These are phyloP conservation scores for Phytopythium vexans DNA, from an alignment of 352 stramenopile species.

Conservation along the genomic window DNA sequence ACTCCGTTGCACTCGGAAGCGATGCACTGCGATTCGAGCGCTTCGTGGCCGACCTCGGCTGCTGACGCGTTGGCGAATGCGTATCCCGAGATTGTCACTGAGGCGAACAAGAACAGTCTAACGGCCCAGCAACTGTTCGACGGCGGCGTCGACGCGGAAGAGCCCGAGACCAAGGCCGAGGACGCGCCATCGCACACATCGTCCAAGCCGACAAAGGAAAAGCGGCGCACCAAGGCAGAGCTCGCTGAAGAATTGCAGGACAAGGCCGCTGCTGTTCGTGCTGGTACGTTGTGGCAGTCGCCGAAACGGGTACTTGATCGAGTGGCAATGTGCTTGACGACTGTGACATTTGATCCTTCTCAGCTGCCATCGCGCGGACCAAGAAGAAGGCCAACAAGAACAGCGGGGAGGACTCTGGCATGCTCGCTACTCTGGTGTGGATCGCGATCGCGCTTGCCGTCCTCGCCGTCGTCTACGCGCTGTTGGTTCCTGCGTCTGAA, in stretches of 20 bases:
- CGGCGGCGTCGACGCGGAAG: conserved; percentile 56
- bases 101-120: conserved; percentile 54
- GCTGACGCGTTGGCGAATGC: conserved; percentile 36
- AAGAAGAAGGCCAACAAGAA: conserved; percentile 66
- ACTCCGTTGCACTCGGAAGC: conserved; percentile 70
- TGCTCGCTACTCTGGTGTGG: conserved; percentile 27
- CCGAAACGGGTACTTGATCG: background rate
- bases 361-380: conserved; percentile 63
- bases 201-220: conserved; percentile 19
- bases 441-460: conserved; percentile 38
- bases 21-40: conserved; percentile 62
- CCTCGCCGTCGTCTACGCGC: conserved; percentile 20
- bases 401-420: conserved; percentile 19
- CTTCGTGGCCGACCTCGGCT: conserved; percentile 51
- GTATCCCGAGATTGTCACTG: conserved; percentile 50
- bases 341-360: too few species aligned
- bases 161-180: conserved; percentile 15
- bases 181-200: conserved; percentile 12
- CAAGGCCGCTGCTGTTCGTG: conserved; percentile 46
- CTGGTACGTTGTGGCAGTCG: conserved; percentile 24
- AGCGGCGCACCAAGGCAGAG: conserved; percentile 19
- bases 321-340: too few species aligned
- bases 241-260: conserved; percentile 34
- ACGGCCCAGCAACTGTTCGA: conserved; percentile 68
- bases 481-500: background rate